Evolutionary conservation across 2,329 filamentous ascomycete genomes (phyloP).

Genomic region (Thelonectria discophora): DNA sequence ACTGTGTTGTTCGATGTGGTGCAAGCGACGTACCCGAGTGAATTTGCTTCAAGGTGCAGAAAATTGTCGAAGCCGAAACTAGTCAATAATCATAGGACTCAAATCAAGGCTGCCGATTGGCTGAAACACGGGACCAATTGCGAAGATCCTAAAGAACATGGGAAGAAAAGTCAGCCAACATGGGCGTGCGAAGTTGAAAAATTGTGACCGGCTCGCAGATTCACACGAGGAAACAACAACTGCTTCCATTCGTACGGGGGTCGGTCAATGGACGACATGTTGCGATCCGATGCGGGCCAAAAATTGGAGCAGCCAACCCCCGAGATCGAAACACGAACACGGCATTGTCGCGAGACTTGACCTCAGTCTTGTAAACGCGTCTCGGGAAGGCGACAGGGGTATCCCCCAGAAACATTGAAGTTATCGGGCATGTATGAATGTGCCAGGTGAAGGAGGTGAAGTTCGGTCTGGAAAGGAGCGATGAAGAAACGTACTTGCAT

Average conservation of each 20-base stretch:
- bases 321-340: constrained; percentile 28
- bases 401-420: constrained; percentile 3
- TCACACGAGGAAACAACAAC: constrained; percentile 23
- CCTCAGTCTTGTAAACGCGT: constrained; percentile 21
- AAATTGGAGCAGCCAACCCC: constrained; percentile 32
- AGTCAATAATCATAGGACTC: constrained; percentile 24
- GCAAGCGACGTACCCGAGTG: constrained; percentile 32
- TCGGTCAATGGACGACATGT: constrained; percentile 32
- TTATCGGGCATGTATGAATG: background rate
- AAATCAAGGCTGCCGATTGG: constrained; percentile 23
- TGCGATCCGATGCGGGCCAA: constrained; percentile 33
- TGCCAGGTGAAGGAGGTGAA: background rate
- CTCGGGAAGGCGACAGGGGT: constrained; percentile 16
- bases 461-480: constrained; percentile 4
- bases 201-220: constrained; percentile 21
- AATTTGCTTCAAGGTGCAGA: constrained; percentile 23
- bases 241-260: constrained; percentile 20
- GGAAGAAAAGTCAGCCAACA: constrained; percentile 28
- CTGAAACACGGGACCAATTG: constrained; percentile 29
- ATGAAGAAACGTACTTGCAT: constrained; percentile 12
- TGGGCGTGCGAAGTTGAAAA: constrained; percentile 22
- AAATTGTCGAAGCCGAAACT: constrained; percentile 26
- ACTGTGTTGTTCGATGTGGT: constrained; percentile 12
- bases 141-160: constrained; percentile 27
- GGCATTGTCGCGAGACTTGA: constrained; percentile 21